Conservation (phyloP, 2,329 filamentous ascomycete genomes). For the Arthrobotrys sinensis region DNA sequence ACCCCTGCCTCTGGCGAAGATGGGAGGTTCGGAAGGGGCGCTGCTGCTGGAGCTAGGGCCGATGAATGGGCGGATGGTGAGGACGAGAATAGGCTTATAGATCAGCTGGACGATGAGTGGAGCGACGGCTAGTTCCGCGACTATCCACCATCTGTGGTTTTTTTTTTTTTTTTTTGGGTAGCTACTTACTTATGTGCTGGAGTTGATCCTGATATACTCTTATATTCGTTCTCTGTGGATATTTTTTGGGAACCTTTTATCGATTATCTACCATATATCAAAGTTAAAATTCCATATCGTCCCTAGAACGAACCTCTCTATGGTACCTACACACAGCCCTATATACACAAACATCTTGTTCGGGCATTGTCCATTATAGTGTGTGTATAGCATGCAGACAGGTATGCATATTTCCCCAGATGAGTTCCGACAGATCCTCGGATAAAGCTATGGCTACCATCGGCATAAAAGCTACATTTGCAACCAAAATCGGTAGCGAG, state of each 20-base stretch:
- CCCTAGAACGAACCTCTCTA: too few relatives aligned
- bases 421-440: constrained; percentile 15
- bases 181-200: neutral
- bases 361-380: neutral
- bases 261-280: too few relatives aligned
- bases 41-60: constrained; percentile 1
- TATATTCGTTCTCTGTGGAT: neutral
- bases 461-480: constrained; percentile 45
- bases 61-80: constrained; percentile 56
- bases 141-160: neutral
- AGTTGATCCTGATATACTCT: neutral
- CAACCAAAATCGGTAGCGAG: constrained; percentile 43
- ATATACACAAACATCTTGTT: neutral
- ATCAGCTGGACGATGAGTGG: constrained; percentile 60
- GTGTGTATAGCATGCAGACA: neutral
- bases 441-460: constrained; percentile 49
- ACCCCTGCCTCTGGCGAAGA: constrained; percentile 20
- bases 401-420: constrained; percentile 7
- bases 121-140: constrained; percentile 37
- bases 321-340: neutral
- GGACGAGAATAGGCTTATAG: constrained; percentile 59
- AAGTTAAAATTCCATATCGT: too few relatives aligned
- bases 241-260: too few relatives aligned
- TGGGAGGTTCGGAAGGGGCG: constrained; percentile 31
- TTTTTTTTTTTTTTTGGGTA: neutral